phyloP scores from a whole-genome alignment of 805 yeast species.

The Starmerella powellii region DNA sequence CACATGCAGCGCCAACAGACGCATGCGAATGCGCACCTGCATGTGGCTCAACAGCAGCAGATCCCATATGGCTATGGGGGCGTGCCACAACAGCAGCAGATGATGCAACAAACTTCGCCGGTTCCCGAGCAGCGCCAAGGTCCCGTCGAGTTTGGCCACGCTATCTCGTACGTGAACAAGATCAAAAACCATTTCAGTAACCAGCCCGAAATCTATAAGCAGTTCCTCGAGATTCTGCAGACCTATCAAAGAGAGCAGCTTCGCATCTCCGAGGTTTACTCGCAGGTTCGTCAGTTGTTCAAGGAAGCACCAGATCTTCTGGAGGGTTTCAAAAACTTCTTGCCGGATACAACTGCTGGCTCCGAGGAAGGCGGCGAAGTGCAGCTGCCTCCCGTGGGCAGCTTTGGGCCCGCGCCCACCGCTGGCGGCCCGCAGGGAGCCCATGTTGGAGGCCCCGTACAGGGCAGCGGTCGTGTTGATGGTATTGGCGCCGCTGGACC shows the following conservation, averaged over 20 bases:
- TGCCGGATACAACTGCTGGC: slow-evolving; percentile 64
- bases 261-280: slow-evolving; percentile 89
- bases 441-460: not conserved
- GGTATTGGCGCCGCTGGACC: not conserved
- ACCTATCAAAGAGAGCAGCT: slow-evolving; percentile 94
- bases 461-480: not conserved
- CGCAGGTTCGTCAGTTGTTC: slow-evolving; percentile 79
- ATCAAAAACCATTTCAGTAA: slow-evolving; percentile 85
- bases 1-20: slow-evolving; percentile 21
- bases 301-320: slow-evolving; percentile 87
- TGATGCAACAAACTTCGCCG: slow-evolving; percentile 14
- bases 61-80: slow-evolving; percentile 1
- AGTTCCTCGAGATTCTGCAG: slow-evolving; percentile 84
- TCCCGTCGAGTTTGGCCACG: slow-evolving; percentile 94
- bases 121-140: slow-evolving; percentile 28
- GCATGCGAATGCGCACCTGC: slow-evolving; percentile 20
- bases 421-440: not conserved
- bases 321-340: slow-evolving; percentile 87
- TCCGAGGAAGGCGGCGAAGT: slow-evolving; percentile 29
- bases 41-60: slow-evolving; percentile 18
- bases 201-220: slow-evolving; percentile 93
- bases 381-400: slow-evolving; percentile 81
- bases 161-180: slow-evolving; percentile 89
- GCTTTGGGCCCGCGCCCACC: slow-evolving; percentile 49
- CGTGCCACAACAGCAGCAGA: slow-evolving; percentile 15